These are phyloP conservation scores for Peronospora belbahrii DNA, from an alignment of 352 stramenopile genomes.

Conservation along the genomic window DNA sequence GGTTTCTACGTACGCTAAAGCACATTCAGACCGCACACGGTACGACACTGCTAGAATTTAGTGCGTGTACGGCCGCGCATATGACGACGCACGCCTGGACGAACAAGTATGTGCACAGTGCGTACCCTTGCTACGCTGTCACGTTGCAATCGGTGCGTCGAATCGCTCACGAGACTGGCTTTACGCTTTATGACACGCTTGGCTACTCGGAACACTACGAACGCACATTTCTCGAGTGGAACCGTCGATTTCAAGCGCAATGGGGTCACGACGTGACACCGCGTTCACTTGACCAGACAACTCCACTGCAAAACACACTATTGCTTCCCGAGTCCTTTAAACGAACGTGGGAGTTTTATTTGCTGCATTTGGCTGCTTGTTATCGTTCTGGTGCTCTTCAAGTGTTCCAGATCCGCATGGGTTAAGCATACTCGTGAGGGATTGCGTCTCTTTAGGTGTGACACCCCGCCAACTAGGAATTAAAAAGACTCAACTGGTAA, in stretches of 20 bases:
- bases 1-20: conserved; percentile 58
- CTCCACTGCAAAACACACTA: conserved; percentile 8
- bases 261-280: conserved; percentile 27
- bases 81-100: conserved; percentile 70
- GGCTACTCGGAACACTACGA: conserved; percentile 78
- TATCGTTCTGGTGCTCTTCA: conserved; percentile 67
- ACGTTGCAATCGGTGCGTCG: conserved; percentile 44
- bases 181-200: conserved; percentile 53
- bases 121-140: conserved; percentile 49
- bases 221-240: conserved; percentile 78
- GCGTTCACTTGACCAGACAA: background rate
- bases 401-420: conserved; percentile 58
- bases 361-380: conserved; percentile 80
- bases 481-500: no score
- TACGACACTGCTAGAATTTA: conserved; percentile 59
- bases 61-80: conserved; percentile 49
- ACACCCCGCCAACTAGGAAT: no score
- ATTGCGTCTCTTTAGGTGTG: background rate
- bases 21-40: conserved; percentile 47
- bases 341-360: conserved; percentile 85
- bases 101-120: conserved; percentile 79
- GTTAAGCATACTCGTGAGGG: conserved; percentile 17
- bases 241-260: conserved; percentile 61
- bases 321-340: conserved; percentile 72
- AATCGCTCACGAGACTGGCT: conserved; percentile 42